These are phyloP conservation scores for Hyaloperonospora arabidopsidis DNA, from an alignment of 352 stramenopile genomes.

Conservation along the genomic window DNA sequence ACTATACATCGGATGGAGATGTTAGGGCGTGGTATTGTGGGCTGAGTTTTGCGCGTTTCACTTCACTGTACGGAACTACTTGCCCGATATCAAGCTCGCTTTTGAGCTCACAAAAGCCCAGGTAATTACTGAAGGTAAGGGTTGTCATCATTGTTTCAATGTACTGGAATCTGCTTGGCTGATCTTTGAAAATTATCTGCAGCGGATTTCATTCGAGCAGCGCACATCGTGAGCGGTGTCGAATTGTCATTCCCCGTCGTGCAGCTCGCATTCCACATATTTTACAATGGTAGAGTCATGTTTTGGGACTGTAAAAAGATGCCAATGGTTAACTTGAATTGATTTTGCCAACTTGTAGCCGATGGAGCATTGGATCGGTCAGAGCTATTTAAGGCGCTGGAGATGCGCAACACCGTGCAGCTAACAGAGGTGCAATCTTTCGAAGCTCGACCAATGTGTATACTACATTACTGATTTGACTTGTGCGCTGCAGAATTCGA, in stretches of 20 bases:
- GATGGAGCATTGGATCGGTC: conserved; percentile 60
- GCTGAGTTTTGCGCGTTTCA: conserved; percentile 70
- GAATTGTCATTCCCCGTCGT: conserved; percentile 62
- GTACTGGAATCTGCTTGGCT: neutral
- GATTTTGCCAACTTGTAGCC: conserved; percentile 15
- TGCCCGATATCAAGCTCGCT: conserved; percentile 63
- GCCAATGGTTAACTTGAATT: neutral
- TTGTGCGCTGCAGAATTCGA: no score
- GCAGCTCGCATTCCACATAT: conserved; percentile 67
- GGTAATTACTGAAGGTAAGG: conserved; percentile 59
- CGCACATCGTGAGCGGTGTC: conserved; percentile 53
- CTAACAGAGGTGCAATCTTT: conserved; percentile 32
- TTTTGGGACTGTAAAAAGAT: neutral
- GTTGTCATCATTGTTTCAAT: no score
- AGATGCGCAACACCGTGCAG: conserved; percentile 51
- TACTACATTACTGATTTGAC: no score
- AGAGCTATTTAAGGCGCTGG: conserved; percentile 61
- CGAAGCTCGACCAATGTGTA: no score
- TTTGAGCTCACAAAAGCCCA: conserved; percentile 57
- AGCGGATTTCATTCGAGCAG: conserved; percentile 65
- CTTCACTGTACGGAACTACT: conserved; percentile 60
- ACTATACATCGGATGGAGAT: neutral
- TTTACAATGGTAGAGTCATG: conserved; percentile 45
- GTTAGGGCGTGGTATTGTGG: conserved; percentile 52
- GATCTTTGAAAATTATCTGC: neutral